These are phyloP conservation scores for Phytophthora multivora DNA, from an alignment of 352 stramenopile genomes.

Conservation along the genomic window DNA sequence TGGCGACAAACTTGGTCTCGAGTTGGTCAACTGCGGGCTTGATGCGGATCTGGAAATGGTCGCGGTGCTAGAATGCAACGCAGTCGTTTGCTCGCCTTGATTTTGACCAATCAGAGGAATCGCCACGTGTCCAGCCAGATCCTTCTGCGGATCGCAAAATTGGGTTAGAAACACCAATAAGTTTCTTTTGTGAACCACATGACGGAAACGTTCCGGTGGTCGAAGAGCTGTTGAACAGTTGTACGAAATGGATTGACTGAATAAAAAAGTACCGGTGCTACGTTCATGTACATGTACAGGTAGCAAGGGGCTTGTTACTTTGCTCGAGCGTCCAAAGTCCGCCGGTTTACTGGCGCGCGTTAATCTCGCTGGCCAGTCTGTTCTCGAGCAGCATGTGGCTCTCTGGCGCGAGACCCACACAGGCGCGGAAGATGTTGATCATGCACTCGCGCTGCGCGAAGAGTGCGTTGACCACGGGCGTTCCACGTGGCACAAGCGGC, in stretches of 20 bases:
- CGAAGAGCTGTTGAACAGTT: not conserved
- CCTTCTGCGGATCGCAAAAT: slow-evolving; percentile 3
- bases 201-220: slow-evolving; percentile 7
- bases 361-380: slow-evolving; percentile 88
- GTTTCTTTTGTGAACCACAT: slow-evolving; percentile 9
- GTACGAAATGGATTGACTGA: slow-evolving; percentile 18
- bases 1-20: not conserved
- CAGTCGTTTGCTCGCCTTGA: not conserved
- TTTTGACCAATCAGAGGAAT: slow-evolving; percentile 17
- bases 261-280: slow-evolving; percentile 11
- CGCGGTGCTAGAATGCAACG: not conserved
- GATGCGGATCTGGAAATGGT: slow-evolving; percentile 33
- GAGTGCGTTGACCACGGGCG: slow-evolving; percentile 98
- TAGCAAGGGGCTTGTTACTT: slow-evolving; percentile 6
- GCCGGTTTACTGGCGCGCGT: slow-evolving; percentile 51
- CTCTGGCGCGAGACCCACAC: slow-evolving; percentile 95
- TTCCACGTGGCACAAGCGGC: slow-evolving; percentile 97
- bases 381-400: slow-evolving; percentile 99
- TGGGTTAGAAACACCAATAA: not conserved
- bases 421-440: slow-evolving; percentile 98
- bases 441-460: slow-evolving; percentile 98
- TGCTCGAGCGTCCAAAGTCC: not conserved
- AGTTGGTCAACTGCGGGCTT: not conserved
- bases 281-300: slow-evolving; percentile 10
- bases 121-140: slow-evolving; percentile 19